A percentile compares a stretch with the other conserved stretches of the same genome.
Evolutionary conservation across 768 basidiomycete species (phyloP).

Genomic region (Mycena metata): DNA sequence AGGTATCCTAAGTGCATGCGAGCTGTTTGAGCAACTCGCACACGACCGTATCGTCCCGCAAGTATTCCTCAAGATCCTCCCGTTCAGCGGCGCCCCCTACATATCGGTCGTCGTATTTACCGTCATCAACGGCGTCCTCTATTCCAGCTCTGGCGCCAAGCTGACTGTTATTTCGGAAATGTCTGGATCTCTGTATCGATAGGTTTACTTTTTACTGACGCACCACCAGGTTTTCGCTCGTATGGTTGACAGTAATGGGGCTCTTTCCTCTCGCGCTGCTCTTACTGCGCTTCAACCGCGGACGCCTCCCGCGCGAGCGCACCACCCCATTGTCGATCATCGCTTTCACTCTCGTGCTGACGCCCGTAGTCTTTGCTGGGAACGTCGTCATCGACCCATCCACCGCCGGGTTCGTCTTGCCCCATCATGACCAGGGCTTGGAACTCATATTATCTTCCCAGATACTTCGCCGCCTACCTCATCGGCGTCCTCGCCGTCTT

Average conservation of each 20-base stretch:
- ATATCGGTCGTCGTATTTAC: slow-evolving; percentile 66
- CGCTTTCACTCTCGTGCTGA: slow-evolving; percentile 57
- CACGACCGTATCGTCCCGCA: slow-evolving; percentile 72
- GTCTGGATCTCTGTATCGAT: slow-evolving; percentile 45
- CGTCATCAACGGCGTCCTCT: slow-evolving; percentile 64
- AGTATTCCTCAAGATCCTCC: slow-evolving; percentile 62
- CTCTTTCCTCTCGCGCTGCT: slow-evolving; percentile 74
- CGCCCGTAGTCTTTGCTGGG: slow-evolving; percentile 63
- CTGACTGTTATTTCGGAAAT: slow-evolving; percentile 70
- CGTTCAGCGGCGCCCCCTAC: slow-evolving; percentile 65
- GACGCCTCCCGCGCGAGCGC: slow-evolving; percentile 62
- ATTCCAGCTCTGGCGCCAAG: slow-evolving; percentile 68
- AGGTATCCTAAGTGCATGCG: slow-evolving; percentile 72
- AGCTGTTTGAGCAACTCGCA: slow-evolving; percentile 69
- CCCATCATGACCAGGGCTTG: too few species aligned
- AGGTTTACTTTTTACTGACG: too few species aligned
- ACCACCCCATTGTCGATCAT: slow-evolving; percentile 58
- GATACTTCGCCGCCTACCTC: slow-evolving; percentile 75
- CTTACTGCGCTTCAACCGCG: slow-evolving; percentile 75
- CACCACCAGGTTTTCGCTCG: slow-evolving; percentile 68
- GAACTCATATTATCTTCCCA: slow-evolving; percentile 35
- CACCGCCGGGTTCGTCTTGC: slow-evolving; percentile 63
- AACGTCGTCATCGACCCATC: slow-evolving; percentile 70
- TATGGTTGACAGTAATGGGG: slow-evolving; percentile 75
- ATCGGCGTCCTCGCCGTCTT: slow-evolving; percentile 63